Percentiles rank a stretch among this genome's conserved stretches.
Evolutionary conservation across 2,329 filamentous ascomycete genomes (phyloP).

Genomic region (Teratosphaeria pseudoeucalypti): DNA sequence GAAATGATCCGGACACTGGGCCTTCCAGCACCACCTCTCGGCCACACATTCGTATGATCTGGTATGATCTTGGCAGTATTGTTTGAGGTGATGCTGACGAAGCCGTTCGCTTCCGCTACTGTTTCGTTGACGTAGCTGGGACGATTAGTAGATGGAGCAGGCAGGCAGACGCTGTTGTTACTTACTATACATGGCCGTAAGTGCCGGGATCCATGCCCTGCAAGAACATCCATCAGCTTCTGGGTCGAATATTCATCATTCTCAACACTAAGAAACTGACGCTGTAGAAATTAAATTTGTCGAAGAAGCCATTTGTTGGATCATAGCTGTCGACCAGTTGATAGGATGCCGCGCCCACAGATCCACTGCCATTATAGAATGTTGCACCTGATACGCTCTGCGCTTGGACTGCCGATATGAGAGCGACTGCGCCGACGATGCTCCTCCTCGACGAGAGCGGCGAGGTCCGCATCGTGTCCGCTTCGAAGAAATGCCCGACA

Average conservation of each 20-base stretch:
- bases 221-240: not conserved
- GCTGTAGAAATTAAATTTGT: conserved; percentile 27
- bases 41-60: conserved; percentile 32
- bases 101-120: conserved; percentile 25
- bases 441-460: conserved; percentile 15
- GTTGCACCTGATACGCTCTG: conserved; percentile 20
- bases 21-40: conserved; percentile 31
- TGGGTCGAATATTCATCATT: not conserved
- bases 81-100: conserved; percentile 9
- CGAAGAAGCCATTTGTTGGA: conserved; percentile 20
- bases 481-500: not conserved
- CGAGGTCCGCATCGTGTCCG: conserved; percentile 14
- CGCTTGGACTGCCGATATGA: conserved; percentile 9
- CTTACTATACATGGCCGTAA: conserved; percentile 28
- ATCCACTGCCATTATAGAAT: conserved; percentile 18
- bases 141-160: not conserved
- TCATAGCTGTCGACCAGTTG: conserved; percentile 23
- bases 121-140: conserved; percentile 31
- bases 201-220: conserved; percentile 21
- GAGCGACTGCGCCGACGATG: conserved; percentile 9
- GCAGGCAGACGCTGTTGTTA: conserved; percentile 15
- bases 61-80: conserved; percentile 23
- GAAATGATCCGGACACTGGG: conserved; percentile 27
- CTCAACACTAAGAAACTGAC: conserved; percentile 25
- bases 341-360: conserved; percentile 19